Conservation (phyloP, 2,329 filamentous ascomycete species). For the Kalmusia sp. region DNA sequence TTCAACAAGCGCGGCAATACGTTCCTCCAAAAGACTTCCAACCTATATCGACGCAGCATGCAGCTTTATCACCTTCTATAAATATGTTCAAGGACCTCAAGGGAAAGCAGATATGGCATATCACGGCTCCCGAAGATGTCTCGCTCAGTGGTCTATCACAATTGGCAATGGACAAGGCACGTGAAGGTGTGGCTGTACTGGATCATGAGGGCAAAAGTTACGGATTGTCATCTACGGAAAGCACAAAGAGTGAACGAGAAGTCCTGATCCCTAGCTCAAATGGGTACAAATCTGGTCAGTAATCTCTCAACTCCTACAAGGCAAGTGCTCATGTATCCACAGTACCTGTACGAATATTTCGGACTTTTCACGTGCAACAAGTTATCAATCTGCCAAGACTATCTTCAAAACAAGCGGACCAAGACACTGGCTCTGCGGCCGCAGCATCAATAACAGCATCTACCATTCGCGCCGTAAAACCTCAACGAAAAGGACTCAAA, state of each 20-base stretch:
- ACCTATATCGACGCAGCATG: slow-evolving; percentile 56
- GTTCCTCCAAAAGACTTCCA: slow-evolving; percentile 56
- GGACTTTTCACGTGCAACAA: slow-evolving; percentile 70
- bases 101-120: slow-evolving; percentile 82
- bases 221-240: slow-evolving; percentile 60
- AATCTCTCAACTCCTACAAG: neutral
- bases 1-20: slow-evolving; percentile 45
- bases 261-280: slow-evolving; percentile 67
- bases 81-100: slow-evolving; percentile 66
- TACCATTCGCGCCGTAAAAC: slow-evolving; percentile 61
- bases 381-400: slow-evolving; percentile 62
- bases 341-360: slow-evolving; percentile 54
- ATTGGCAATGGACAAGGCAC: slow-evolving; percentile 66
- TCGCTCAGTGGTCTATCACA: slow-evolving; percentile 72
- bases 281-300: slow-evolving; percentile 64
- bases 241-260: slow-evolving; percentile 62
- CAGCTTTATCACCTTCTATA: slow-evolving; percentile 34
- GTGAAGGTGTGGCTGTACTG: slow-evolving; percentile 63
- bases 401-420: slow-evolving; percentile 50
- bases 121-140: slow-evolving; percentile 73
- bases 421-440: slow-evolving; percentile 47
- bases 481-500: slow-evolving; percentile 72
- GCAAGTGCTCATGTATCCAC: slow-evolving; percentile 14
- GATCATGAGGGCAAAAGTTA: slow-evolving; percentile 70
- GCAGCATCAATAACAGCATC: slow-evolving; percentile 54